Evolutionary conservation across 768 basidiomycete genomes (phyloP), one percentile per base, ranked within the genome.

Genomic region (Hygrophorus russula): DNA sequence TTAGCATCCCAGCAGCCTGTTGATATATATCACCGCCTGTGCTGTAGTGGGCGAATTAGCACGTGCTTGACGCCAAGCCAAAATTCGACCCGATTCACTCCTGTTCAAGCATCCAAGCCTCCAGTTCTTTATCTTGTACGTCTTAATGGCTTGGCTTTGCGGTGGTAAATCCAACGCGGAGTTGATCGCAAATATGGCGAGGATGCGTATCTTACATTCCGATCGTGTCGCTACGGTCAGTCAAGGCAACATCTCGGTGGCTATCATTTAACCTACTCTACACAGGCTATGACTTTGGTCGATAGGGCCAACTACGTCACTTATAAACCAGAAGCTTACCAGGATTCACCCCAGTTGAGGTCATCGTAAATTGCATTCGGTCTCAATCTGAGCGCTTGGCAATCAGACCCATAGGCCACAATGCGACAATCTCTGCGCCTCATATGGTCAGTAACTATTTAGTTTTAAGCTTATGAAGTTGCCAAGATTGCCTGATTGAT

Each of bases 371-470:
- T 9, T 13, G n/a, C 10, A 24, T 5, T 29, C 13, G 17, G 20
- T 39, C 10, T 12, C 9, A 27, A 42, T 34, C 37, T 13, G 40
- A n/a, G 2, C 36, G 48, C 17, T 24, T 36, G n/a, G 17, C 32
- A 9, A 30, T 27, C 53, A 86, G 85, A 57, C 47, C 69, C 13
- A 91, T 92, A 41, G 84, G 86, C 2, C 73, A 83, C 54, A 81
- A 78, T 10, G 93, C 92, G 11, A 99, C 94, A 0, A 97, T 99
- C 49, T 89, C 85, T 31, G 94, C 94, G 0, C 94, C 94, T 1
- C 94, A 99, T 58, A 98, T 98, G 93, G 85, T 82, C n/a, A 41
- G 56, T 54, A 33, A 24, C 5, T 8, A 29, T 20, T 19, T 15
- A 13, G 4, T 2, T 7, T 44, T 36, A 35, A 4, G 14, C 24